Conservation (phyloP, 768 basidiomycete species). For the Hirschioporus abietinus region DNA sequence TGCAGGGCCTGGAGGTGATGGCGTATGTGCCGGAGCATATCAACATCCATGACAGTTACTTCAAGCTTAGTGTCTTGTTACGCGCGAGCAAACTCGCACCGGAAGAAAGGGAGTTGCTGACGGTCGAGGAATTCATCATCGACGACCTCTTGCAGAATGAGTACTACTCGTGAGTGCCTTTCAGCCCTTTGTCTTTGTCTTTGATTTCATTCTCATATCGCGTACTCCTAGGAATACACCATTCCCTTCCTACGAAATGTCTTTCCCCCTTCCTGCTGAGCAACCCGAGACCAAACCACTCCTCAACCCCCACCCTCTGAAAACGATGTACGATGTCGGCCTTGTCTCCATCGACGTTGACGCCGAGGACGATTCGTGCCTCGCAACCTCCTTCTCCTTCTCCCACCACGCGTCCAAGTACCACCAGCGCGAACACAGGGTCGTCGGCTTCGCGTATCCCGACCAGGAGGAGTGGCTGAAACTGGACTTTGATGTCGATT, state of each 20-base stretch:
- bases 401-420: constrained; percentile 43
- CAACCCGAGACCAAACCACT: constrained; percentile 67
- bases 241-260: background rate
- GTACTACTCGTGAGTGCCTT: constrained; percentile 49
- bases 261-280: constrained; percentile 51
- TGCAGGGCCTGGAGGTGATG: background rate
- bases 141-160: constrained; percentile 62
- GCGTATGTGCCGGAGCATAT: background rate
- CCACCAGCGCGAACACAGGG: constrained; percentile 44
- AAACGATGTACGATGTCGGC: constrained; percentile 45
- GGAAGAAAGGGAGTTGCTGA: constrained; percentile 31
- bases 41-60: background rate
- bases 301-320: constrained; percentile 44
- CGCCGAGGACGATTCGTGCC: constrained; percentile 8
- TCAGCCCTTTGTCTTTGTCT: background rate
- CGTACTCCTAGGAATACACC: background rate
- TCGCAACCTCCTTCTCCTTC: constrained; percentile 35
- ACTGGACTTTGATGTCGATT: constrained; percentile 41
- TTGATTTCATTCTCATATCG: background rate
- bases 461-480: constrained; percentile 45
- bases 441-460: constrained; percentile 43
- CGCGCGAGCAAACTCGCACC: background rate
- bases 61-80: background rate
- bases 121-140: constrained; percentile 44
- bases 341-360: constrained; percentile 35